phyloP scores from a whole-genome alignment of 1,284 basidiomycete genomes.

The Marasmius fiardii region DNA sequence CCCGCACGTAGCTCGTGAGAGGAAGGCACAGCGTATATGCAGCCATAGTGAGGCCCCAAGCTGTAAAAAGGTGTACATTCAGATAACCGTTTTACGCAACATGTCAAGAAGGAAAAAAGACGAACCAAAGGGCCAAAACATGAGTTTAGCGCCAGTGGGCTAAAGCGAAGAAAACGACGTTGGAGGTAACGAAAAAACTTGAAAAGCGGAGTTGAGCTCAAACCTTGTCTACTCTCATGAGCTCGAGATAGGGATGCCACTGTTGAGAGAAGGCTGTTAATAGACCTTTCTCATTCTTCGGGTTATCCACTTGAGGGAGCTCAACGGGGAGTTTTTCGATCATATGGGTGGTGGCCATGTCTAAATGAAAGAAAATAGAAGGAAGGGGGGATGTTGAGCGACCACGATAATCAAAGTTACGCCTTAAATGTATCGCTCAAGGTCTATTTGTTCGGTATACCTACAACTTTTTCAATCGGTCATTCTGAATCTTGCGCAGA shows the following conservation, averaged over 20 bases:
- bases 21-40: constrained; percentile 30
- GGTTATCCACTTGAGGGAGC: constrained; percentile 2
- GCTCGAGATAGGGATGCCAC: constrained; percentile 43
- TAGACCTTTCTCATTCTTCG: not conserved
- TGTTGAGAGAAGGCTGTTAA: constrained; percentile 19
- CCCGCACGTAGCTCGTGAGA: constrained; percentile 25
- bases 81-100: not conserved
- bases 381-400: not conserved
- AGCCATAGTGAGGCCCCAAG: constrained; percentile 47
- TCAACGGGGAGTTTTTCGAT: constrained; percentile 4
- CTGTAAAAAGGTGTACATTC: constrained; percentile 22
- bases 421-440: not conserved
- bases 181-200: not conserved
- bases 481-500: not conserved
- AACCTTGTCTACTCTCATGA: constrained; percentile 50
- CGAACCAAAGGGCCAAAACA: constrained; percentile 56
- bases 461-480: not conserved
- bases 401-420: not conserved
- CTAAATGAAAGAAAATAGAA: not conserved
- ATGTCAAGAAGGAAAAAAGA: not conserved
- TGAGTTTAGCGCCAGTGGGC: constrained; percentile 50
- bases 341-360: not conserved
- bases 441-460: not conserved
- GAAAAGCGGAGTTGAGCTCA: not conserved
- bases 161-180: constrained; percentile 18